Conservation (phyloP, 73 alveolate genomes). For the Paramecium tetraurelia region DNA sequence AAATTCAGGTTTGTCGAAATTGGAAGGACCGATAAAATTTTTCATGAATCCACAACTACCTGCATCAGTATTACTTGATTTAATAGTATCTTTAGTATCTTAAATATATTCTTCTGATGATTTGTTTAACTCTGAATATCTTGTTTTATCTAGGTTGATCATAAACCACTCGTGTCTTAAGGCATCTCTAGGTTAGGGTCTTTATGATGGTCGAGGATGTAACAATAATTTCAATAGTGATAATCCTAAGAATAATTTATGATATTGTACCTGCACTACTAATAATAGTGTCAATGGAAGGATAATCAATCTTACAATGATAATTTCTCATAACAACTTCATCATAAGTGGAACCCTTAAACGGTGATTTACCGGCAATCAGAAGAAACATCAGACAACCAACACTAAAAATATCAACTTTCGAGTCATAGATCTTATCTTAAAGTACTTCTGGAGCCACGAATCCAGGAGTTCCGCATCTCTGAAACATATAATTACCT, state of each 20-base stretch:
- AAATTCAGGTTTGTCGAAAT: not conserved
- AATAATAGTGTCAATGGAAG: not conserved
- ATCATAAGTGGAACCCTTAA: constrained; percentile 43
- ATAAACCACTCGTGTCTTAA: constrained; percentile 59
- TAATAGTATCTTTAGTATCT: not conserved
- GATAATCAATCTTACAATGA: constrained; percentile 56
- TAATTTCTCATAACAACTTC: constrained; percentile 56
- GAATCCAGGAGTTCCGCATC: constrained; percentile 77
- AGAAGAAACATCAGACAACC: constrained; percentile 69
- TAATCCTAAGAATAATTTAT: not conserved
- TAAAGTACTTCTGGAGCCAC: constrained; percentile 75
- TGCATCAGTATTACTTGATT: not conserved
- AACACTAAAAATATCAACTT: constrained; percentile 69
- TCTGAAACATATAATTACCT: constrained; percentile 50
- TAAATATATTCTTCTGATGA: not conserved
- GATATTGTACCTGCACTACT: not conserved
- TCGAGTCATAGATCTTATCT: constrained; percentile 52
- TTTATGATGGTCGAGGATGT: constrained; percentile 8
- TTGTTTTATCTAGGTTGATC: not conserved
- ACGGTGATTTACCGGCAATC: constrained; percentile 67
- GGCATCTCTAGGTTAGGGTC: constrained; percentile 60
- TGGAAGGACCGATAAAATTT: not conserved
- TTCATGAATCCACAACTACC: constrained; percentile 28
- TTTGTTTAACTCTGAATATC: not conserved
- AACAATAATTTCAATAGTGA: constrained; percentile 2